A percentile compares a stretch with the other conserved stretches of the same genome.
Conservation (phyloP, 306 rosid genomes). For the Cucurbita maxima region DNA sequence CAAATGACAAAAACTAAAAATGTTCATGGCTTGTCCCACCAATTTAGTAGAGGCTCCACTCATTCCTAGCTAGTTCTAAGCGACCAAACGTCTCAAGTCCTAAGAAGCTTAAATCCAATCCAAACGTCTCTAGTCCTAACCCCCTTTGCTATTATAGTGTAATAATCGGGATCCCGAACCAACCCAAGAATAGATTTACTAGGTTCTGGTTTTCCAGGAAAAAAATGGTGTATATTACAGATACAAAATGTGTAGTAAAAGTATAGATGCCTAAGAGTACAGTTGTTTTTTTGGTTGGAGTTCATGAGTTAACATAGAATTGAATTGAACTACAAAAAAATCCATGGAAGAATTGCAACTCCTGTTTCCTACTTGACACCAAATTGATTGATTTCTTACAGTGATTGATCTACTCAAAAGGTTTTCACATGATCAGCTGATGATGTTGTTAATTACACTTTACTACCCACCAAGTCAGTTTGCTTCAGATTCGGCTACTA, state of each 20-base stretch:
- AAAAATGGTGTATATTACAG: neutral
- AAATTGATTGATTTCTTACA: neutral
- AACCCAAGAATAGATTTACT: neutral
- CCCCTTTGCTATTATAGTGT: neutral
- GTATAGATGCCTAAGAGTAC: constrained; percentile 1
- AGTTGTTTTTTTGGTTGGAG: neutral
- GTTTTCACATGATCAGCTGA: constrained; percentile 1
- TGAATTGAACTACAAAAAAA: constrained; percentile 4
- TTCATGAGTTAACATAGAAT: neutral
- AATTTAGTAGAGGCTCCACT: no score
- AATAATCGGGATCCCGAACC: neutral
- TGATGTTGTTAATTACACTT: neutral
- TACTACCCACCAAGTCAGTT: constrained; percentile 8
- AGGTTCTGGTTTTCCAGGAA: neutral
- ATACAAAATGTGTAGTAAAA: neutral
- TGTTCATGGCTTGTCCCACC: no score
- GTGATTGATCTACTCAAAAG: neutral
- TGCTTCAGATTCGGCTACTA: neutral
- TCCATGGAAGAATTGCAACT: constrained; percentile 4
- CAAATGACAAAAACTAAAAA: no score
- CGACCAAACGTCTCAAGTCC: neutral
- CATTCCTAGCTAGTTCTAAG: neutral
- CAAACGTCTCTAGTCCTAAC: neutral
- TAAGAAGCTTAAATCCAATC: no score
- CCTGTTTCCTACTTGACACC: neutral